Evolutionary conservation across 495 filamentous ascomycete species (phyloP).

Genomic region (Talaromyces liani): DNA sequence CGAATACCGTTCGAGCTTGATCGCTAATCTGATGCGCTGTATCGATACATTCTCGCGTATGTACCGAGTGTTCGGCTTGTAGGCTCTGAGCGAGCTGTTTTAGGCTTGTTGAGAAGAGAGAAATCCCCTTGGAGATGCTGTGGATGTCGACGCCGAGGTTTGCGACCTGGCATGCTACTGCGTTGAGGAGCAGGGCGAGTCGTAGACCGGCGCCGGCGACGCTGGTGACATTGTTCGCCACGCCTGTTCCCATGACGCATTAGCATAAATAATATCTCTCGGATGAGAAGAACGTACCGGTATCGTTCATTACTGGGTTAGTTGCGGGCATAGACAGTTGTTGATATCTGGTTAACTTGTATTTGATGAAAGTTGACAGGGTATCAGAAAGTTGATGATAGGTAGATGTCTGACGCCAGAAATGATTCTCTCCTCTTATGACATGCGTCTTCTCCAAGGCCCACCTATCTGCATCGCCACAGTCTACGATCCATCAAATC

Average conservation of each 20-base stretch:
- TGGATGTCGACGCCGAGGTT: conserved; percentile 38
- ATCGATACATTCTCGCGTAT: conserved; percentile 24
- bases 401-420: neutral
- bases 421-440: neutral
- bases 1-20: conserved; percentile 33
- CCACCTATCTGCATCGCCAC: neutral
- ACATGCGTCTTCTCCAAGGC: neutral
- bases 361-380: neutral
- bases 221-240: conserved; percentile 18
- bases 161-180: conserved; percentile 33
- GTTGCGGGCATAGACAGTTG: neutral
- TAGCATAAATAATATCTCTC: neutral
- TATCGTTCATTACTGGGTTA: conserved; percentile 2
- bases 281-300: neutral
- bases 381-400: neutral
- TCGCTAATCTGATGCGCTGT: conserved; percentile 34
- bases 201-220: conserved; percentile 37
- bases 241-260: neutral
- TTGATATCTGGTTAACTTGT: neutral
- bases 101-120: conserved; percentile 35
- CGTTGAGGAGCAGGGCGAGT: conserved; percentile 37
- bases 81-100: conserved; percentile 32
- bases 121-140: conserved; percentile 37
- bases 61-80: conserved; percentile 19
- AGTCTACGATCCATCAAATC: neutral